Evolutionary conservation across 495 filamentous ascomycete genomes (phyloP).

Genomic region (Penicillium canariense): DNA sequence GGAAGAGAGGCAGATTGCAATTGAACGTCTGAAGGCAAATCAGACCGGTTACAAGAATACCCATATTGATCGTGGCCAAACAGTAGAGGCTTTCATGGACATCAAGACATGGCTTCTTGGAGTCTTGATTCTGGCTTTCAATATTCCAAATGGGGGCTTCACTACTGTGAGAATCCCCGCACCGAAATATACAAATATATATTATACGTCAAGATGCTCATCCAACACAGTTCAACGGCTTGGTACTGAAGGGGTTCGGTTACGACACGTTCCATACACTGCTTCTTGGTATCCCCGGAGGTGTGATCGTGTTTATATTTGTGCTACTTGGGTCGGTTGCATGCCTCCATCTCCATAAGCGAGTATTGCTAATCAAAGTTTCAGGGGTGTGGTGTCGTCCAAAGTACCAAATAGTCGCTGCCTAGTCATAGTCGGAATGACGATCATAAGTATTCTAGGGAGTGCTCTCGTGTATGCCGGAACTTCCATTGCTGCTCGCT

Average conservation of each 20-base stretch:
- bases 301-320: conserved; percentile 18
- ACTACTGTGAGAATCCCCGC: conserved; percentile 22
- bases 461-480: conserved; percentile 28
- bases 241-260: conserved; percentile 37
- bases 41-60: conserved; percentile 56
- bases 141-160: conserved; percentile 36
- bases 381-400: conserved; percentile 12
- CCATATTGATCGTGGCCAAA: conserved; percentile 49
- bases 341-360: not conserved
- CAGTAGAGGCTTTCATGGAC: conserved; percentile 42
- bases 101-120: conserved; percentile 36
- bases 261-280: conserved; percentile 32
- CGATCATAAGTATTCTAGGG: conserved; percentile 18
- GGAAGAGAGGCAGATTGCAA: conserved; percentile 43
- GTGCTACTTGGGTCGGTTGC: conserved; percentile 17
- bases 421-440: conserved; percentile 15
- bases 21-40: conserved; percentile 51
- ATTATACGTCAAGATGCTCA: not conserved
- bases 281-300: conserved; percentile 30
- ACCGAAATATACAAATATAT: not conserved
- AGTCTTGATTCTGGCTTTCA: conserved; percentile 14
- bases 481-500: conserved; percentile 39
- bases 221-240: conserved; percentile 28
- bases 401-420: conserved; percentile 20
- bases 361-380: not conserved